Base-by-base conservation (phyloP, 352 stramenopile species). In the Hyaloperonospora brassicae region DNA sequence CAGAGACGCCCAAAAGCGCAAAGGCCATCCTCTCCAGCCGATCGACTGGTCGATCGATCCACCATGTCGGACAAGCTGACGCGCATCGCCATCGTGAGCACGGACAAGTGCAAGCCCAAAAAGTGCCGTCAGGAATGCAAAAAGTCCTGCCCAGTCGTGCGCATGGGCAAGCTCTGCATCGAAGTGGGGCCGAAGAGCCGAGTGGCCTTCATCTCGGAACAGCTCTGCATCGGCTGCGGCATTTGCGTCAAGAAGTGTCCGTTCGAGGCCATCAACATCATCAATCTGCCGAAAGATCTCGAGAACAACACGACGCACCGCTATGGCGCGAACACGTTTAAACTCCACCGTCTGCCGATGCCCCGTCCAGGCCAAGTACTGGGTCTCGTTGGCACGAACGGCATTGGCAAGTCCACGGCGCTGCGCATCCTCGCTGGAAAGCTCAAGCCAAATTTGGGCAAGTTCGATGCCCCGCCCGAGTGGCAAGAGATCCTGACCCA, bases 211-310 rank as follows among this genome's bases (percentile, higher is more conserved):
- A 97, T 99, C 66, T 98, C 93, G 39, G 97, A 99, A 74, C 64
- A 97, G 75, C 89, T 99, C 22, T 99, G 97, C 72, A 99, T 99
- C 62, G 97, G 97, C 63, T 99, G 97, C 68, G 96, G 97, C 85
- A 99, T 99, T 66, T 99, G 97, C 72, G 96, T 99, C 7, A 99
- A 99, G 82, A 99, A 99, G 71, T 99, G 97, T 67, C 97, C 97
- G 22, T 99, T 99, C 60, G 96, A 98, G 55, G 97, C 97, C 31
- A 98, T 99, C 56, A 95, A 92, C 64, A 99, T 99, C 62, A 99
- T 99, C 85, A 99, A 99, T 71, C 66, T 99, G 51, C 97, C 97
- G 40, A 99, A 98, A 73, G 87, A 98, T 72, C 79, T 99, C 6
- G 95, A 98, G 59, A 92, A 74, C 66, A 98, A 99, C 68, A 99